Evolutionary conservation across 352 stramenopile genomes (phyloP), one percentile per base, ranked within the genome.

Genomic region (Phytophthora pinifolia): DNA sequence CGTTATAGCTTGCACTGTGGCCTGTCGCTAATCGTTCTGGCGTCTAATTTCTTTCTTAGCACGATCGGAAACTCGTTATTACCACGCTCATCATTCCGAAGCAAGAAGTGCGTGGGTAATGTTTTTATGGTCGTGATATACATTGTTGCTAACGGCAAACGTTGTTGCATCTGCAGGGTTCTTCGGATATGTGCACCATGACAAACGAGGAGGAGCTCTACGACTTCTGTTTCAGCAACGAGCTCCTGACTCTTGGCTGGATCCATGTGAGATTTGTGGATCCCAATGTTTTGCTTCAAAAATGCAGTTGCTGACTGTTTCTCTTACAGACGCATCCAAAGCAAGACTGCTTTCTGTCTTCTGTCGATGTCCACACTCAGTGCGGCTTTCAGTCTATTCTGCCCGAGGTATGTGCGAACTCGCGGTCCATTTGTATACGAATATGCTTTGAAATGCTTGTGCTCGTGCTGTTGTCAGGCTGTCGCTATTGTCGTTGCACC

Each of bases 381-480:
- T 94, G 83, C 59, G 88, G 83, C 6, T 97, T 95, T 62, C 88
- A 97, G 64, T 86, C 82, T 0, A 95, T 97, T 46, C 65, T 97
- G 10, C 79, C 86, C 1, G 88, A 97, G 74, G 78, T 85, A 71
- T 17, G 47, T 31, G 15, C 9, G 20, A 30, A 38, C 34, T 14
- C 22, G 7, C 54, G 22, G 8, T 14, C 8, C 20, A 9, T 42
- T 15, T 18, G 30, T 29, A 17, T 41, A 3, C 3, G 13, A 55
- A 20, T 46, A 33, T 52, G 25, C 52, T 9, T 64, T 33, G 17
- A 32, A 48, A 2, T 33, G 14, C 14, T 5, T 50, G 13, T 36
- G 2, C 12, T 18, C 18, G 20, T 59, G 32, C 34, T 14, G 31
- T 59, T 42, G 5, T 10, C 34, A 88, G 72, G 86, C 86, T 29